Percentiles rank a stretch among this genome's conserved stretches.
Conservation (phyloP, 345 rosid species). For the Combretum micranthum region DNA sequence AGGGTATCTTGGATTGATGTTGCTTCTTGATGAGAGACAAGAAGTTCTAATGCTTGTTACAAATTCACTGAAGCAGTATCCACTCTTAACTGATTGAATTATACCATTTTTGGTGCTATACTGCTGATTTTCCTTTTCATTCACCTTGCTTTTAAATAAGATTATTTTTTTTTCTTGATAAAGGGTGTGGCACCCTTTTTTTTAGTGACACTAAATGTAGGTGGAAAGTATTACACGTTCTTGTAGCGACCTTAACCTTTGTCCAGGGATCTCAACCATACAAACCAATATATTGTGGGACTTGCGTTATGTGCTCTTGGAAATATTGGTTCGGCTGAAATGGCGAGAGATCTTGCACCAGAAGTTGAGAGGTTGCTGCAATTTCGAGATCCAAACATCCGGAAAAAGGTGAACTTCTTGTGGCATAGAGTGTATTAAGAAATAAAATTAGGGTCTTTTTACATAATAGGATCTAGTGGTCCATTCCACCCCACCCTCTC, state of each 20-base stretch:
- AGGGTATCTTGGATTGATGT: conserved; percentile 96
- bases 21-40: conserved; percentile 99
- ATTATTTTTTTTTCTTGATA: no score
- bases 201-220: conserved; percentile 2
- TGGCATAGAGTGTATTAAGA: background rate
- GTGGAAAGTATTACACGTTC: conserved; percentile 1
- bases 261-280: conserved; percentile 91
- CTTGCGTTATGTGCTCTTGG: conserved; percentile 99
- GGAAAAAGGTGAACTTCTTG: conserved; percentile 67
- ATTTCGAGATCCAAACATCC: conserved; percentile 97
- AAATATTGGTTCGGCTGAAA: conserved; percentile 95
- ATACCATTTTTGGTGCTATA: background rate
- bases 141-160: background rate
- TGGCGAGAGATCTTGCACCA: conserved; percentile 99
- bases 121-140: background rate
- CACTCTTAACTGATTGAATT: conserved; percentile 15
- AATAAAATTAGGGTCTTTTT: no score
- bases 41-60: conserved; percentile 99
- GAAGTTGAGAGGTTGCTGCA: conserved; percentile 95
- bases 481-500: no score
- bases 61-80: conserved; percentile 99
- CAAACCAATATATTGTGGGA: conserved; percentile 95
- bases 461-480: no score
- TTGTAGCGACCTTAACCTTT: conserved; percentile 52
- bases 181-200: no score